A percentile compares a stretch with the other conserved stretches of the same genome.
phyloP scores from a whole-genome alignment of 1,284 basidiomycete species.

The Bondarzewia mesenterica region DNA sequence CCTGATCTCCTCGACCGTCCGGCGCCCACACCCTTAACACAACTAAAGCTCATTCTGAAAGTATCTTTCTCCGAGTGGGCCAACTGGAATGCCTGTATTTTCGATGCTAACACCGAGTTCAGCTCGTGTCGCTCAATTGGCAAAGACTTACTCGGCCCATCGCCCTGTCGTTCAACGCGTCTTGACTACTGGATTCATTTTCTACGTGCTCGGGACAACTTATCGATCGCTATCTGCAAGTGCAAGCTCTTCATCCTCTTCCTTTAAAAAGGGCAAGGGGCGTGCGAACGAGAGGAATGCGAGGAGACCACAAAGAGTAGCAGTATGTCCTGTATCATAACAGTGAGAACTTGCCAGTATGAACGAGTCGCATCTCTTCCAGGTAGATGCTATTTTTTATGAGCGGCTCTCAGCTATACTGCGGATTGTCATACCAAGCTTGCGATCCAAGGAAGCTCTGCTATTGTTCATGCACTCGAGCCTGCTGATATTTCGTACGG shows the following conservation, averaged over 20 bases:
- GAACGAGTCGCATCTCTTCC: too few species aligned
- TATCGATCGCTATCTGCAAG: conserved; percentile 43
- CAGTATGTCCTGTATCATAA: conserved; percentile 38
- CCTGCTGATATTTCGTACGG: conserved; percentile 83
- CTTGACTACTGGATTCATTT: conserved; percentile 55
- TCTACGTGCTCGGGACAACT: conserved; percentile 56
- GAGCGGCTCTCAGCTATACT: conserved; percentile 72
- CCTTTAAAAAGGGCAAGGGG: conserved; percentile 31
- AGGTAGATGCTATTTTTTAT: conserved; percentile 91
- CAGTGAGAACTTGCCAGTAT: too few species aligned
- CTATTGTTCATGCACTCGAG: conserved; percentile 84
- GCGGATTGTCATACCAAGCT: conserved; percentile 82
- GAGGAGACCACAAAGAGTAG: conserved; percentile 51
- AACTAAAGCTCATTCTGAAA: too few species aligned
- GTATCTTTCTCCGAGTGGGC: too few species aligned
- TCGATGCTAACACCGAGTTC: conserved; percentile 17
- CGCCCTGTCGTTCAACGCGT: conserved; percentile 63
- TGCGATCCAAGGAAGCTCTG: conserved; percentile 80
- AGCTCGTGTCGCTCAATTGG: conserved; percentile 29
- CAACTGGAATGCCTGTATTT: background rate
- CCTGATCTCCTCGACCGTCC: too few species aligned
- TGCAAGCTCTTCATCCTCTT: conserved; percentile 17
- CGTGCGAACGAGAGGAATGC: conserved; percentile 20
- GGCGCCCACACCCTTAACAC: too few species aligned
- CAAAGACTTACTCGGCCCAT: conserved; percentile 49